Evolutionary conservation across 306 rosid species (phyloP).

Genomic region (Hylodesmum podocarpum): DNA sequence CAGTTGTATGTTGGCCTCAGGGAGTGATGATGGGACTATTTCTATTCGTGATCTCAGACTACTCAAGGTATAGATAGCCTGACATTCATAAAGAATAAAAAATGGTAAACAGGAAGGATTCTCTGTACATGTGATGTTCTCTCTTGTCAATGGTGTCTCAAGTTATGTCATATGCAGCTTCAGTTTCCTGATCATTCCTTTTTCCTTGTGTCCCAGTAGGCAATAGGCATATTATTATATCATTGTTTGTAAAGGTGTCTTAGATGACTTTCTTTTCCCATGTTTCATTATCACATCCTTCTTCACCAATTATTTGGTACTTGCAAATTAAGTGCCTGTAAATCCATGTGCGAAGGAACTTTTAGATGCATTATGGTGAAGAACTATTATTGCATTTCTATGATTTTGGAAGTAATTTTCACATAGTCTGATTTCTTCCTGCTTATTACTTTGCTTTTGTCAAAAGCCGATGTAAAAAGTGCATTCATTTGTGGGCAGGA

Average conservation of each 20-base stretch:
- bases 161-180: neutral
- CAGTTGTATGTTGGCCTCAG: constrained; percentile 91
- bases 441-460: neutral
- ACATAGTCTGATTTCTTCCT: constrained; percentile 4
- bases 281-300: neutral
- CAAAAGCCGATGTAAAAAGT: constrained; percentile 17
- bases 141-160: constrained; percentile 13
- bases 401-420: neutral
- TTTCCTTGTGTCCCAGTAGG: neutral
- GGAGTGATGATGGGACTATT: constrained; percentile 93
- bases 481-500: constrained; percentile 48
- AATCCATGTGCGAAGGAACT: neutral
- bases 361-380: constrained; percentile 5
- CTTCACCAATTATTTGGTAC: neutral
- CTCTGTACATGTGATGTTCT: neutral
- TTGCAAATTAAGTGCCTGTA: constrained; percentile 15
- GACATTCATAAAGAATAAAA: neutral
- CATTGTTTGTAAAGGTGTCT: neutral
- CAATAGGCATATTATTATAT: neutral
- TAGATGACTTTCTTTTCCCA: neutral
- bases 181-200: neutral
- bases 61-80: constrained; percentile 57
- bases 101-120: neutral
- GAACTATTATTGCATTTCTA: neutral
- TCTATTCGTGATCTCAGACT: constrained; percentile 92